Percentiles rank a stretch among this genome's conserved stretches.
phyloP scores from a whole-genome alignment of 768 basidiomycete genomes.

The Paxillus rubicundulus region DNA sequence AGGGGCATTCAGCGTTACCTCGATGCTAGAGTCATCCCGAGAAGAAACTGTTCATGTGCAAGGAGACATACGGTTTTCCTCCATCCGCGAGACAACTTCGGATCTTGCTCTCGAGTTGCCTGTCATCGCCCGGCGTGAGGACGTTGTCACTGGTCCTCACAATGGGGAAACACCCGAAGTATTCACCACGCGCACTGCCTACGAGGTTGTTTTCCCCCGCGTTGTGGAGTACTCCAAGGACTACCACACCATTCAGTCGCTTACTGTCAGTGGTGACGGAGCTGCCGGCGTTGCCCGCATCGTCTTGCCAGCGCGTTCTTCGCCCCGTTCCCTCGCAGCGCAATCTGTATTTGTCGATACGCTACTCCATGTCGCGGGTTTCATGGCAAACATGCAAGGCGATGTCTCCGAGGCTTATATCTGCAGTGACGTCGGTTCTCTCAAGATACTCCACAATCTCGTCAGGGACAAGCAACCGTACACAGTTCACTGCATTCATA shows the following conservation, averaged over 20 bases:
- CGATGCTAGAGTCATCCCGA: conserved; percentile 31
- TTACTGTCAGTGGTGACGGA: conserved; percentile 48
- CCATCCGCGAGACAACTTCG: conserved; percentile 27
- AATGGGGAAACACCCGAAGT: conserved; percentile 37
- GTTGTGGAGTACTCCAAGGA: conserved; percentile 60
- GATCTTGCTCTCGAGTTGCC: conserved; percentile 41
- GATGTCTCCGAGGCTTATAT: conserved; percentile 55
- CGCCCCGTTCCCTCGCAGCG: conserved; percentile 35
- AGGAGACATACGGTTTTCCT: conserved; percentile 45
- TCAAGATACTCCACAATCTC: conserved; percentile 45
- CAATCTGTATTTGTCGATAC: conserved; percentile 66
- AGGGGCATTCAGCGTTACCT: conserved; percentile 48
- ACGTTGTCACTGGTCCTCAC: conserved; percentile 28
- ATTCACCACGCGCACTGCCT: conserved; percentile 54
- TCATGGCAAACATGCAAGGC: conserved; percentile 60
- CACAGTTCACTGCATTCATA: conserved; percentile 50
- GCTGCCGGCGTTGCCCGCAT: conserved; percentile 54
- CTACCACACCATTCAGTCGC: conserved; percentile 56
- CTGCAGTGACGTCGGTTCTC: conserved; percentile 51
- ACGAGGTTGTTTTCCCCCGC: conserved; percentile 67
- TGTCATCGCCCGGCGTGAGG: conserved; percentile 33
- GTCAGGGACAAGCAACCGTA: conserved; percentile 43
- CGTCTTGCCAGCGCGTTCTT: conserved; percentile 36
- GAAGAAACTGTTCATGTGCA: conserved; percentile 42
- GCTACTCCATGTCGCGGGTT: conserved; percentile 67